A percentile compares a stretch with the other conserved stretches of the same genome.
Evolutionary conservation across 805 yeast species (phyloP).

Genomic region (Pichia manshurica): DNA sequence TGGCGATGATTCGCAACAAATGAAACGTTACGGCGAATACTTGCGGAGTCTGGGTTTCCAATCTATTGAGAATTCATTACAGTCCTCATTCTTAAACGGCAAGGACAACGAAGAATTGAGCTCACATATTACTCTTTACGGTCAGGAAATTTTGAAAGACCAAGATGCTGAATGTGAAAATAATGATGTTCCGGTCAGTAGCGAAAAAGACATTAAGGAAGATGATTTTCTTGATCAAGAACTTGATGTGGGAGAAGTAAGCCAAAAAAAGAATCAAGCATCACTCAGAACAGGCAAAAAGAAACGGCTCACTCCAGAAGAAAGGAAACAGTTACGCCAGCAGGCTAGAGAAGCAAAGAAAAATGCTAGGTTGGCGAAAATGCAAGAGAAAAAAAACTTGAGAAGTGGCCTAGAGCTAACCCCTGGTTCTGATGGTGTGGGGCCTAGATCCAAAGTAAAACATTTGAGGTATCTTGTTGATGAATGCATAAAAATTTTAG

Average conservation of each 20-base stretch:
- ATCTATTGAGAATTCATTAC: too few species aligned
- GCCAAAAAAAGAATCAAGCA: too few species aligned
- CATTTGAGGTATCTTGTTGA: background rate
- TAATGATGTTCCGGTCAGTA: too few species aligned
- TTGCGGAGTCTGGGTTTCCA: too few species aligned
- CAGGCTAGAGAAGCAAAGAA: constrained; percentile 7
- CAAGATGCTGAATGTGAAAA: too few species aligned
- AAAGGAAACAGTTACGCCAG: constrained; percentile 3
- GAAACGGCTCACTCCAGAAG: background rate
- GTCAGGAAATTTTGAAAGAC: constrained; percentile 1
- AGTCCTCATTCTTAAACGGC: background rate
- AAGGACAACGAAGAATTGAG: constrained; percentile 1
- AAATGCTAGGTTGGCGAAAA: background rate
- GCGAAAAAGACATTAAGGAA: too few species aligned
- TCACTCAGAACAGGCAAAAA: too few species aligned
- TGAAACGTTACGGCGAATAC: too few species aligned
- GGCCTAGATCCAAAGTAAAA: constrained; percentile 1
- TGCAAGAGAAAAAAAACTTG: background rate
- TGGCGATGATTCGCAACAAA: too few species aligned
- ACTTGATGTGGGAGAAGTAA: background rate
- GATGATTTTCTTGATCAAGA: too few species aligned
- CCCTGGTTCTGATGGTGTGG: background rate
- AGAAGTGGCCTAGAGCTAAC: background rate
- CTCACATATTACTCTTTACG: constrained; percentile 9
- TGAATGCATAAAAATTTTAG: background rate